These are phyloP conservation scores for Novakomyces olei DNA, from an alignment of 805 yeast genomes.

Conservation along the genomic window DNA sequence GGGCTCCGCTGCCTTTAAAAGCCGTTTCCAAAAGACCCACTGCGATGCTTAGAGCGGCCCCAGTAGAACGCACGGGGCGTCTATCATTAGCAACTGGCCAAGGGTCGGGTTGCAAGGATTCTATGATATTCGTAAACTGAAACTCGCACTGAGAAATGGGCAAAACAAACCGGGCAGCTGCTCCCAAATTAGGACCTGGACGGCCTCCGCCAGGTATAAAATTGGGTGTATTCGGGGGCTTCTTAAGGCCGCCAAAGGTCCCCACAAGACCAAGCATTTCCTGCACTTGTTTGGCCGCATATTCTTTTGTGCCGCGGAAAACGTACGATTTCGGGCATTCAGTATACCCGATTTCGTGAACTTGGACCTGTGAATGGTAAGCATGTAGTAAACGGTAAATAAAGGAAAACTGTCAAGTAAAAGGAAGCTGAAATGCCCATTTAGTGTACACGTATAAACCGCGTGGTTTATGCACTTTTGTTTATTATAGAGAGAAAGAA, in stretches of 20 bases:
- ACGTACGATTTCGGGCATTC: conserved; percentile 53
- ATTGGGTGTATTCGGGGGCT: too few relatives aligned
- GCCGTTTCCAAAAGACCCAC: conserved; percentile 59
- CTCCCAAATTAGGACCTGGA: conserved; percentile 13
- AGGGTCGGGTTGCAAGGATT: conserved; percentile 53
- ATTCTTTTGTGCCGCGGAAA: conserved; percentile 77
- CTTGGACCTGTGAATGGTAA: conserved; percentile 29
- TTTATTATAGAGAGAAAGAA: too few relatives aligned
- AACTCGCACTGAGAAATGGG: conserved; percentile 64
- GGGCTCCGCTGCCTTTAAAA: conserved; percentile 67
- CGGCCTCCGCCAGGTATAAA: conserved; percentile 10
- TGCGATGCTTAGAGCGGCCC: conserved; percentile 77
- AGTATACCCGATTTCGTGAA: conserved; percentile 57
- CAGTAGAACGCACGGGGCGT: conserved; percentile 79
- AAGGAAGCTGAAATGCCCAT: too few relatives aligned
- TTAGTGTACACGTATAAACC: too few relatives aligned
- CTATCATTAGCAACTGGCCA: conserved; percentile 67
- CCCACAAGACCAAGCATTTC: conserved; percentile 35
- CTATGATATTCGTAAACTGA: conserved; percentile 57
- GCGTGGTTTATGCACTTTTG: too few relatives aligned
- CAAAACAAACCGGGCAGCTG: conserved; percentile 27
- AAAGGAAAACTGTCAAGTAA: too few relatives aligned
- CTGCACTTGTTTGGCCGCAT: conserved; percentile 30
- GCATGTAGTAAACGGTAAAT: too few relatives aligned
- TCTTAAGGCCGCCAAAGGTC: too few relatives aligned